phyloP scores from a whole-genome alignment of 2,329 filamentous ascomycete genomes.

The Alternaria triticimaculans region DNA sequence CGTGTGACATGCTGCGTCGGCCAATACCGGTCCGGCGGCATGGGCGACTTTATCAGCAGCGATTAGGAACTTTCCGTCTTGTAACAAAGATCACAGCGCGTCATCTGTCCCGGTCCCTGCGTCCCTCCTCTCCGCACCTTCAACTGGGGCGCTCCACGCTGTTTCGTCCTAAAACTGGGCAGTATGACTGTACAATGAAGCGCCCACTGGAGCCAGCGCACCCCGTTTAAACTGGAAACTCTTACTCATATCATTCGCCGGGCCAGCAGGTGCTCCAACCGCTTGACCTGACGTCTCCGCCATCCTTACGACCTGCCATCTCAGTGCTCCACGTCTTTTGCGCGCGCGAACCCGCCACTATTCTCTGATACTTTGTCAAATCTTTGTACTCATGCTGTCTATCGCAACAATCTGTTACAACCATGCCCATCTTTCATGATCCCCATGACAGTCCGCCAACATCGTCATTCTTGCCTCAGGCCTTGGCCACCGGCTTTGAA shows the following conservation, averaged over 20 bases:
- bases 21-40: conserved; percentile 22
- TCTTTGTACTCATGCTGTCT: conserved; percentile 35
- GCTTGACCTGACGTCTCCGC: conserved; percentile 35
- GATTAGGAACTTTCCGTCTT: conserved; percentile 35
- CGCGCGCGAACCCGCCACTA: conserved; percentile 16
- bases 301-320: conserved; percentile 24
- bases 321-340: conserved; percentile 25
- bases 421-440: conserved; percentile 52
- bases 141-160: conserved; percentile 22
- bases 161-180: conserved; percentile 30
- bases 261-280: conserved; percentile 43
- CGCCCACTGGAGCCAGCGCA: conserved; percentile 46
- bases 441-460: conserved; percentile 36
- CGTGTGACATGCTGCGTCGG: conserved; percentile 32
- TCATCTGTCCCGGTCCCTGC: conserved; percentile 34
- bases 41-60: conserved; percentile 35
- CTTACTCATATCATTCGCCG: conserved; percentile 38
- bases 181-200: conserved; percentile 25
- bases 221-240: conserved; percentile 31
- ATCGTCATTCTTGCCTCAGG: conserved; percentile 23
- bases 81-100: conserved; percentile 30
- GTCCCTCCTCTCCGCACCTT: conserved; percentile 29
- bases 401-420: conserved; percentile 22
- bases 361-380: conserved; percentile 4
- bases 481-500: conserved; percentile 19